Evolutionary conservation across 192 early-diverging fungal genomes (phyloP), one percentile per base, ranked within the genome.

Genomic region (Coemansia sp.): DNA sequence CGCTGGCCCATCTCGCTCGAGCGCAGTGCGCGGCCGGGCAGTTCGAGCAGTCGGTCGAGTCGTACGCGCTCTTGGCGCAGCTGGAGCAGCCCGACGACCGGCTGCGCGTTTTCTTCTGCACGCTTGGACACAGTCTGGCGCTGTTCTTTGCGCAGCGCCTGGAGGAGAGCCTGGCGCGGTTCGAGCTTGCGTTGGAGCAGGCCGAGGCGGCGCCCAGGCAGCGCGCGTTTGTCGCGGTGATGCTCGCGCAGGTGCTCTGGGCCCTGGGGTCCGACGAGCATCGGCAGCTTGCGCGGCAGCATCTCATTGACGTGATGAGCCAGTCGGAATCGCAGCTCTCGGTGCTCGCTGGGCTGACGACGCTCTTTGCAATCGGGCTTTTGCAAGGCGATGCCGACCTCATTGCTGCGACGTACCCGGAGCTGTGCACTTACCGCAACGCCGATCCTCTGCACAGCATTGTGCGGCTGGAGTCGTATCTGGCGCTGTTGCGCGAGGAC

Each of bases 241-340:
- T 92, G 50, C 67, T 98, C 58, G 87, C 87, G 52, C 90, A 94
- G 72, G 94, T 95, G 0, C 81, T 98, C 52, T 95, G 92, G 89
- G 92, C 92, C 1, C 72, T 97, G 29, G 93, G 91, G 29, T 86
- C 85, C 6, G 81, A 83, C 27, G 88, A 91, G 60, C 92, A 96
- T 61, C 71, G 87, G 16, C 78, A 69, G 6, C 74, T 93, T 32
- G 93, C 92, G 28, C 90, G 91, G 65, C 84, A 92, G 35, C 85
- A 94, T 62, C 73, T 97, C 53, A 79, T 95, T 1, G 67, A 75
- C 14, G 70, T 61, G 32, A 62, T 68, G 47, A 27, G n/a, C 47
- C 63, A 64, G 19, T 60, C n/a, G 4, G 29, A 36, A n/a, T 0
- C 9, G 4, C 54, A 20, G 66, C 32, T 3, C 54, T 53, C 34